These are phyloP conservation scores for Amphibolis antarctica DNA, from an alignment of 106 monocot genomes.

Conservation along the genomic window DNA sequence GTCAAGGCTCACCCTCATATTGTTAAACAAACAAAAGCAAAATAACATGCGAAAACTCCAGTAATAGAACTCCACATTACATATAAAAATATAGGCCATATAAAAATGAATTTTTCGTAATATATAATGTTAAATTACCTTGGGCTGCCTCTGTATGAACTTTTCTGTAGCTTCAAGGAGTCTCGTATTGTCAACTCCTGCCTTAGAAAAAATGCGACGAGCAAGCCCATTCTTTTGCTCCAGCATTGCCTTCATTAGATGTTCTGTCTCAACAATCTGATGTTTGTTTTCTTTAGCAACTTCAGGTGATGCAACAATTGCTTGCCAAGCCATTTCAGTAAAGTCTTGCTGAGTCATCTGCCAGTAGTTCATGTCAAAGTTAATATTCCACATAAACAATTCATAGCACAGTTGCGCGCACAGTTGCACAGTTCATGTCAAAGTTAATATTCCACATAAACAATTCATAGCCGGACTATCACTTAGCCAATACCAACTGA, in stretches of 20 bases:
- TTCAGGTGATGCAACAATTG: conserved; percentile 83
- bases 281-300: conserved; percentile 94
- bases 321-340: conserved; percentile 99
- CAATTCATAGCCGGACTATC: neutral
- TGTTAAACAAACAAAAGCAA: too few species aligned
- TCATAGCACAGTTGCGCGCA: conserved; percentile 2
- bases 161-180: conserved; percentile 87
- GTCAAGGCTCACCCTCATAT: too few species aligned
- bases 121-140: conserved; percentile 29
- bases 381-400: neutral
- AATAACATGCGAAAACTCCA: too few species aligned
- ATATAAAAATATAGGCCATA: too few species aligned
- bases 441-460: neutral
- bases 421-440: conserved; percentile 1
- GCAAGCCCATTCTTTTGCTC: conserved; percentile 99
- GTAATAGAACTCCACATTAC: too few species aligned
- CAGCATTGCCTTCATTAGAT: conserved; percentile 86
- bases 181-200: conserved; percentile 75
- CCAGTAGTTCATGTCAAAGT: conserved; percentile 1
- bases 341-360: conserved; percentile 95
- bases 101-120: too few species aligned
- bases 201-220: conserved; percentile 95
- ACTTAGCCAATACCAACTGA: too few species aligned
- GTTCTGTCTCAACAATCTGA: conserved; percentile 97
- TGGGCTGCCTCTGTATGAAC: conserved; percentile 89